These are phyloP conservation scores for Termitomyces sp. DNA, from an alignment of 768 basidiomycete genomes.

Conservation along the genomic window DNA sequence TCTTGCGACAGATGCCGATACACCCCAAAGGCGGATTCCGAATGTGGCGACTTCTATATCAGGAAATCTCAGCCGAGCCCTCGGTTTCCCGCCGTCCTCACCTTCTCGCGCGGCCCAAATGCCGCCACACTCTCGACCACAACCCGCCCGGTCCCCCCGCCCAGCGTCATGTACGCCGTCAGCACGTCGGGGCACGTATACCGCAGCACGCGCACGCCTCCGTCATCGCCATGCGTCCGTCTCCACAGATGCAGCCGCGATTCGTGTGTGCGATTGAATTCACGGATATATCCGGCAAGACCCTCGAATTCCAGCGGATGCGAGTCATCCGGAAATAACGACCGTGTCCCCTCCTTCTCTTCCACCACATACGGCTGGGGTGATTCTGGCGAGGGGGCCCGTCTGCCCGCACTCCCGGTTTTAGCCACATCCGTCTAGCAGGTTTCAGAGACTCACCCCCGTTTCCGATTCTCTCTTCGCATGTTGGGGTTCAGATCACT, in stretches of 20 bases:
- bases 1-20: conserved; percentile 66
- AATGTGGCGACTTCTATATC: conserved; percentile 59
- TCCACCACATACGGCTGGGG: conserved; percentile 51
- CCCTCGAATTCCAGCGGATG: conserved; percentile 36
- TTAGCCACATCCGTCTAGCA: conserved; percentile 4
- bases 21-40: conserved; percentile 60
- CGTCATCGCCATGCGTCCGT: conserved; percentile 20
- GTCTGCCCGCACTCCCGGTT: conserved; percentile 23
- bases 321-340: conserved; percentile 39
- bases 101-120: conserved; percentile 72
- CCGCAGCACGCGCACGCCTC: conserved; percentile 40
- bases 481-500: conserved; percentile 39
- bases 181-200: conserved; percentile 62
- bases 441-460: conserved; percentile 38
- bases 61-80: not conserved
- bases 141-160: conserved; percentile 27
- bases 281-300: conserved; percentile 48
- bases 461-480: conserved; percentile 48
- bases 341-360: conserved; percentile 27
- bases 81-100: conserved; percentile 18
- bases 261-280: conserved; percentile 44
- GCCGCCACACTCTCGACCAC: conserved; percentile 59
- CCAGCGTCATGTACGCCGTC: conserved; percentile 55
- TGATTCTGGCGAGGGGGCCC: conserved; percentile 50
- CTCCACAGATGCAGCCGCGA: conserved; percentile 55